These are phyloP conservation scores for Vanderwaltozyma verrucispora DNA, from an alignment of 805 yeast genomes.

Conservation along the genomic window DNA sequence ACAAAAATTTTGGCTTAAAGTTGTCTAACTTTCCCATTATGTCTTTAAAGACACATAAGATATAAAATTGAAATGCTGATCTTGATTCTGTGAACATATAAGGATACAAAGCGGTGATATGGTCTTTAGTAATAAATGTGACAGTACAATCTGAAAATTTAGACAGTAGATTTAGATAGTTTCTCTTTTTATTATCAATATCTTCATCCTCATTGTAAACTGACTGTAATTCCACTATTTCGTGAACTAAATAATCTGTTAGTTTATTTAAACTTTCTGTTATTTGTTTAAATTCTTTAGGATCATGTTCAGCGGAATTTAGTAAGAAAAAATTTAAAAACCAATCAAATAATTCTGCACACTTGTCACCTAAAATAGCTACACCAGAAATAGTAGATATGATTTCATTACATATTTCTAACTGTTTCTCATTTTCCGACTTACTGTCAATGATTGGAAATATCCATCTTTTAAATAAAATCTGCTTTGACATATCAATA, in stretches of 20 bases:
- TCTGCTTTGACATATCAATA: constrained; percentile 32
- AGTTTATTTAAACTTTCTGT: constrained; percentile 8
- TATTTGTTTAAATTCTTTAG: constrained; percentile 4
- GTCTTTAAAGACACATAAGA: constrained; percentile 44
- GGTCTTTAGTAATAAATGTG: constrained; percentile 51
- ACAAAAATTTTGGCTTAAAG: constrained; percentile 41
- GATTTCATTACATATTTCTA: constrained; percentile 7
- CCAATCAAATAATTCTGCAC: constrained; percentile 36
- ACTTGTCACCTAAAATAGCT: constrained; percentile 30
- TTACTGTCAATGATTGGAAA: constrained; percentile 4
- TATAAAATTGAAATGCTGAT: constrained; percentile 34
- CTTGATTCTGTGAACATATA: constrained; percentile 43
- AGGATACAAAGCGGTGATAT: constrained; percentile 55
- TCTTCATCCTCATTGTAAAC: constrained; percentile 17
- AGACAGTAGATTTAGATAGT: constrained; percentile 33
- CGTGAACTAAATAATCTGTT: constrained; percentile 20
- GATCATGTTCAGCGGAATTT: constrained; percentile 17
- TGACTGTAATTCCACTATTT: constrained; percentile 20
- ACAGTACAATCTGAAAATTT: constrained; percentile 44
- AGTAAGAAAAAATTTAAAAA: constrained; percentile 39
- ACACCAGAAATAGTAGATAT: constrained; percentile 33
- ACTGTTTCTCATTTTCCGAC: constrained; percentile 7
- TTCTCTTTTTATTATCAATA: not conserved
- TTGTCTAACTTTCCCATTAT: constrained; percentile 36
- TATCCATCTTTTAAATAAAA: constrained; percentile 34